phyloP scores from a whole-genome alignment of 768 basidiomycete genomes.

The Pholiota microspora region DNA sequence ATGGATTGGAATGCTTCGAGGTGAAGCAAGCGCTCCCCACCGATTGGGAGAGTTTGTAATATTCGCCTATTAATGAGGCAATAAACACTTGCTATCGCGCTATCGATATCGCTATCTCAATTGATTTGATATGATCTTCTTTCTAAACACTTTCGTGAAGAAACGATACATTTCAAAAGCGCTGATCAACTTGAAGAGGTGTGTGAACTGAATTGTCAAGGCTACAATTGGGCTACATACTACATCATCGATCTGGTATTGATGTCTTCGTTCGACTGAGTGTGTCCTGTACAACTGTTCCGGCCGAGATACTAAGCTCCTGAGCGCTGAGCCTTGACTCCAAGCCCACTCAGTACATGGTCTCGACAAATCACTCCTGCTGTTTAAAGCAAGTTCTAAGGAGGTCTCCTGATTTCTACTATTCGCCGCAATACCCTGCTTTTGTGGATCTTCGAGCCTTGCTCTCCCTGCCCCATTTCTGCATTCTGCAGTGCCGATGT shows the following conservation, averaged over 20 bases:
- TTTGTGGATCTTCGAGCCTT: background rate
- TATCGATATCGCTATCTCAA: background rate
- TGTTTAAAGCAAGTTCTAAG: no score
- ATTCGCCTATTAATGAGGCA: constrained; percentile 19
- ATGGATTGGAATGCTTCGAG: constrained; percentile 6
- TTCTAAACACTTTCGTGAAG: background rate
- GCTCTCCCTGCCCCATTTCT: background rate
- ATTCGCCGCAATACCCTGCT: background rate
- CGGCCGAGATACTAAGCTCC: background rate
- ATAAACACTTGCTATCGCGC: constrained; percentile 6
- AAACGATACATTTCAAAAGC: background rate
- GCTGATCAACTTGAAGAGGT: background rate
- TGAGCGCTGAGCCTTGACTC: background rate
- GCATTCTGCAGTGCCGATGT: background rate
- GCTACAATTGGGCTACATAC: no score
- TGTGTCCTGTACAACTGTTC: no score
- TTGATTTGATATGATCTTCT: background rate
- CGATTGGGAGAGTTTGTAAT: constrained; percentile 12
- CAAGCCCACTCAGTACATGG: no score
- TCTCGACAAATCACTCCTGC: no score
- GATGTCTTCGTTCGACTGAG: no score
- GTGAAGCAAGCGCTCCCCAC: constrained; percentile 10
- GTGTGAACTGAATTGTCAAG: no score
- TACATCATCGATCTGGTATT: no score
- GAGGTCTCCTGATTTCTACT: background rate